Conservation (phyloP, 192 early-diverging fungal genomes). For the Obelidium mucronatum region DNA sequence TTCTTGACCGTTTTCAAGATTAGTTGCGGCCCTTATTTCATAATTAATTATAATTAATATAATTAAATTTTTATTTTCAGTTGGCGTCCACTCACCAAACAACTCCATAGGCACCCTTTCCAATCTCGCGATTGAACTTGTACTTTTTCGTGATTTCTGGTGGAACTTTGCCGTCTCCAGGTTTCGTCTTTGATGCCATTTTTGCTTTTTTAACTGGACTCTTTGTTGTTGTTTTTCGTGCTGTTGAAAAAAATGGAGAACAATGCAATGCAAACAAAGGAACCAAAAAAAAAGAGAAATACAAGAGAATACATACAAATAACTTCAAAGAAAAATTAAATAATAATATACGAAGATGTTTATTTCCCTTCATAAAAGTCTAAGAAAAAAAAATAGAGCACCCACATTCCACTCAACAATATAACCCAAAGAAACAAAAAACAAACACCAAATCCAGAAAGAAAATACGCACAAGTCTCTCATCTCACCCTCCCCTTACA, state of each 20-base stretch:
- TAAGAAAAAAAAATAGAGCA: no score
- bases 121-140: constrained; percentile 43
- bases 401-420: no score
- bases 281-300: no score
- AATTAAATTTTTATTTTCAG: neutral
- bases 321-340: no score
- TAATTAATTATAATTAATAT: constrained; percentile 3
- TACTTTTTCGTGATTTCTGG: constrained; percentile 46
- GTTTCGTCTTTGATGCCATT: neutral
- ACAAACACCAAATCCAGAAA: neutral
- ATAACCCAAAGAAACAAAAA: neutral
- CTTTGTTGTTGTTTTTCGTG: no score
- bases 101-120: constrained; percentile 46
- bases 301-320: no score
- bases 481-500: neutral
- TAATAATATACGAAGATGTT: no score
- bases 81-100: constrained; percentile 35
- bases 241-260: no score
- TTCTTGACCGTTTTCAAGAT: constrained; percentile 78
- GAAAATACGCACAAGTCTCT: neutral
- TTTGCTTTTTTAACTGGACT: neutral
- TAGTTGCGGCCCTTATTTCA: constrained; percentile 86
- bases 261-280: no score
- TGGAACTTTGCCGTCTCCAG: constrained; percentile 9
- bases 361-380: no score